Percentiles rank a stretch among this genome's conserved stretches.
Conservation (phyloP, 441 rosid genomes). For the Populus hybrid region DNA sequence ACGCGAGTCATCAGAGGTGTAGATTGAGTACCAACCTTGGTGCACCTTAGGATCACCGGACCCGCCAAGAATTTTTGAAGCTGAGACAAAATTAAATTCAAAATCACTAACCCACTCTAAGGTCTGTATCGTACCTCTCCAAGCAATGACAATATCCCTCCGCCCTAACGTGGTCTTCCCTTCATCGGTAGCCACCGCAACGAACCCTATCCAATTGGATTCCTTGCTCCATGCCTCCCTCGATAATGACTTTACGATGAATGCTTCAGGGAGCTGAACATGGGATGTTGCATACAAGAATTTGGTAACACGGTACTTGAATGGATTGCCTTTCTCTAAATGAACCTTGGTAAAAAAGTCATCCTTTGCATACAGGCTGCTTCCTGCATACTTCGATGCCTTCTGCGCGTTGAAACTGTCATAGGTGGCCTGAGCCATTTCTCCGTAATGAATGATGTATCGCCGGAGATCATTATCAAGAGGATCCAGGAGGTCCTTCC, state of each 20-base stretch:
- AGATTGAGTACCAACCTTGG: slow-evolving; percentile 44
- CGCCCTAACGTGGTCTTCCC: slow-evolving; percentile 49
- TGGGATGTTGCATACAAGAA: slow-evolving; percentile 61
- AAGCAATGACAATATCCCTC: slow-evolving; percentile 54
- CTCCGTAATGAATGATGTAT: slow-evolving; percentile 55
- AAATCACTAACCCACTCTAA: slow-evolving; percentile 50
- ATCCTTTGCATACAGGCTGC: slow-evolving; percentile 36
- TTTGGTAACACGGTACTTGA: slow-evolving; percentile 44
- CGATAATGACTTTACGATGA: slow-evolving; percentile 37
- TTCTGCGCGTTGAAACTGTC: slow-evolving; percentile 43
- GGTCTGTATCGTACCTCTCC: slow-evolving; percentile 51
- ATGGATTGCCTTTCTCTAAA: slow-evolving; percentile 34
- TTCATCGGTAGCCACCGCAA: slow-evolving; percentile 57
- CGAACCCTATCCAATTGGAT: slow-evolving; percentile 72
- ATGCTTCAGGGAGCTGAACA: slow-evolving; percentile 33
- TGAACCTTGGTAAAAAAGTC: slow-evolving; percentile 41
- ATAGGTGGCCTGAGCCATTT: slow-evolving; percentile 50
- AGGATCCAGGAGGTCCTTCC: slow-evolving; percentile 54
- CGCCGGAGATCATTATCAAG: slow-evolving; percentile 61
- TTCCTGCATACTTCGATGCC: slow-evolving; percentile 43
- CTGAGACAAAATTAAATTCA: slow-evolving; percentile 34
- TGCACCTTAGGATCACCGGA: slow-evolving; percentile 24
- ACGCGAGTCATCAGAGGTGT: slow-evolving; percentile 36
- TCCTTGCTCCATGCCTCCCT: slow-evolving; percentile 39
- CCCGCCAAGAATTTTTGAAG: slow-evolving; percentile 29